Percentiles rank a stretch among this genome's conserved stretches.
phyloP scores from a whole-genome alignment of 2,329 filamentous ascomycete species.

The Cladorrhinum sp. region DNA sequence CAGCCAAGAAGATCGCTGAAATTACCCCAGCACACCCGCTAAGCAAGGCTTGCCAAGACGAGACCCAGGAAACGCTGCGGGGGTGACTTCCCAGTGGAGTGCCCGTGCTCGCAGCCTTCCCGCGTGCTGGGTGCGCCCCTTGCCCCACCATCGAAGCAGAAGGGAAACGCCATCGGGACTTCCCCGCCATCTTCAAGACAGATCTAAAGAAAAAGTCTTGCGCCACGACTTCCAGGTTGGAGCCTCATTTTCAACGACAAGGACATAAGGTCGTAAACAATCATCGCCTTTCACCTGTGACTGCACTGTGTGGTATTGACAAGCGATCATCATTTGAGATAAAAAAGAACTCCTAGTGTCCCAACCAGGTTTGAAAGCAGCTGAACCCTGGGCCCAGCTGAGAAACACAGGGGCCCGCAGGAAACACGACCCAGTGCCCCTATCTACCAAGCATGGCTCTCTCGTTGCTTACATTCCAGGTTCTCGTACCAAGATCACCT shows the following conservation, averaged over 20 bases:
- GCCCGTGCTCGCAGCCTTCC: neutral
- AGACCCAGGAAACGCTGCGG: neutral
- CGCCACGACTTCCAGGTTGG: neutral
- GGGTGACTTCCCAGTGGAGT: neutral
- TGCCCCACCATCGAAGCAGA: neutral
- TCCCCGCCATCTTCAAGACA: neutral
- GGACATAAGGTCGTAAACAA: too few species aligned
- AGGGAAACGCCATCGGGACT: neutral
- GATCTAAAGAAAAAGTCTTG: neutral
- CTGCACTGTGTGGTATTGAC: neutral
- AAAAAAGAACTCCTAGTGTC: neutral
- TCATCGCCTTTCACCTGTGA: too few species aligned
- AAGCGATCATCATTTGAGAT: neutral
- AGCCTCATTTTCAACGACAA: neutral
- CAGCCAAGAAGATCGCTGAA: constrained; percentile 2
- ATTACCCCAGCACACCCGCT: neutral
- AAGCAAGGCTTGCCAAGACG: neutral
- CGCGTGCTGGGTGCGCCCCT: neutral
- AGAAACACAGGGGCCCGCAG: neutral
- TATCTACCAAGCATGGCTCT: too few species aligned
- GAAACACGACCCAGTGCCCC: neutral
- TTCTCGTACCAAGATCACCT: too few species aligned
- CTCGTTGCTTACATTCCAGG: too few species aligned
- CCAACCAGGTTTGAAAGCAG: neutral
- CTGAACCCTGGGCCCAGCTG: neutral